Conservation (phyloP, 352 stramenopile genomes). For the Globisporangium spinosum region DNA sequence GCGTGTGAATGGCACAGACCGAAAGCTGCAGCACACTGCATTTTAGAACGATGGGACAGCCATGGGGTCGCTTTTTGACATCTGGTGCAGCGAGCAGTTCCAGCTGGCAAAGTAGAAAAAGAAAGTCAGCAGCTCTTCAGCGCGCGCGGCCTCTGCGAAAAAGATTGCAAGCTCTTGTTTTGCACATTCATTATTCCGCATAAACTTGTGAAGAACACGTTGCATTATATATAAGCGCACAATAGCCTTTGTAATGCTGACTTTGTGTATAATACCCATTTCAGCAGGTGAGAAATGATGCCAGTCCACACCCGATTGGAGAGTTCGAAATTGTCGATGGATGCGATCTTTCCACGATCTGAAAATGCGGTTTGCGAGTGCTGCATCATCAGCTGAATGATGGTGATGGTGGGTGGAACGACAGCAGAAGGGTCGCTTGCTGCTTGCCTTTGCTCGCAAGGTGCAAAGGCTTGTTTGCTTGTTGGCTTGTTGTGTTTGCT, state of each 20-base stretch:
- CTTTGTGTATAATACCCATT: neutral
- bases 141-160: neutral
- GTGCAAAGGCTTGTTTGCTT: neutral
- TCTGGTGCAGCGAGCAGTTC: neutral
- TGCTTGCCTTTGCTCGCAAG: neutral
- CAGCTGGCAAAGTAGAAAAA: neutral
- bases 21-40: neutral
- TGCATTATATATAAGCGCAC: too few species aligned
- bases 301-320: neutral
- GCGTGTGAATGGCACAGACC: neutral
- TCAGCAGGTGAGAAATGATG: neutral
- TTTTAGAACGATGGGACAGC: neutral
- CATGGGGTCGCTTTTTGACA: neutral
- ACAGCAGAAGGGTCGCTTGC: neutral
- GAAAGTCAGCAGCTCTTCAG: slow-evolving; percentile 8
- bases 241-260: too few species aligned
- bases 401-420: neutral
- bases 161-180: neutral
- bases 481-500: neutral
- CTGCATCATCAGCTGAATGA: neutral
- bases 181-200: neutral
- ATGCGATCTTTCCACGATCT: neutral
- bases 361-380: neutral
- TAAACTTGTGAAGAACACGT: neutral
- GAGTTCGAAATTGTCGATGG: neutral